These are phyloP conservation scores for Neonectria hederae DNA, from an alignment of 2,329 filamentous ascomycete genomes.

Conservation along the genomic window DNA sequence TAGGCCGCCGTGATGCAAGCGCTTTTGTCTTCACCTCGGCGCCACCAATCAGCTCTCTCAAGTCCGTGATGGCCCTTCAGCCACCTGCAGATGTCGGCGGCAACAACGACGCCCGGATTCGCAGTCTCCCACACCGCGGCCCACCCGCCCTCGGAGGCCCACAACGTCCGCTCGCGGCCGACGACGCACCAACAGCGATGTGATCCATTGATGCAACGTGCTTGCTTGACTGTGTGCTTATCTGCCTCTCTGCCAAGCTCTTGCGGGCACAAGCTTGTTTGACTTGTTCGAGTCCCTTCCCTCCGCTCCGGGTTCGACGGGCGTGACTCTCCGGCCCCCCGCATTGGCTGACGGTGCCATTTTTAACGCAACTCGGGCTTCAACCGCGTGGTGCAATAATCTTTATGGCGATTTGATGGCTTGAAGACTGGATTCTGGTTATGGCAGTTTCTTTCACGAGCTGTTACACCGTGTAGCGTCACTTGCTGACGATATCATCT, in stretches of 20 bases:
- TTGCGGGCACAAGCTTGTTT: neutral
- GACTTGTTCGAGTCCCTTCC: slow-evolving; percentile 6
- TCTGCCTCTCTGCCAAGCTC: neutral
- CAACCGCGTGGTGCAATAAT: neutral
- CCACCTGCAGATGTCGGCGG: slow-evolving; percentile 57
- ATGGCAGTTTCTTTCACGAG: neutral
- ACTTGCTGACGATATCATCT: neutral
- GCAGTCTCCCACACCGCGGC: slow-evolving; percentile 26
- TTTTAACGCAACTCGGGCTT: slow-evolving; percentile 3
- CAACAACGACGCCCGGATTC: slow-evolving; percentile 51
- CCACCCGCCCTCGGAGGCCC: slow-evolving; percentile 12
- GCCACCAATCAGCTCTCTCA: slow-evolving; percentile 51
- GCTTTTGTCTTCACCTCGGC: slow-evolving; percentile 31
- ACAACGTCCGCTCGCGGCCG: slow-evolving; percentile 25
- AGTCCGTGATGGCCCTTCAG: slow-evolving; percentile 52
- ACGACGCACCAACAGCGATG: slow-evolving; percentile 13
- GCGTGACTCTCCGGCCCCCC: slow-evolving; percentile 3
- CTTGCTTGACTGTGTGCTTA: neutral
- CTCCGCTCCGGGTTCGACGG: slow-evolving; percentile 2
- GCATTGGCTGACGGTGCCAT: neutral
- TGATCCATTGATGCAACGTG: slow-evolving; percentile 1
- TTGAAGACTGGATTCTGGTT: neutral
- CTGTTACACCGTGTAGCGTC: neutral
- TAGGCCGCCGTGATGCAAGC: slow-evolving; percentile 38
- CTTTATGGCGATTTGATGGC: neutral